Percentiles rank a stretch among this genome's conserved stretches.
Evolutionary conservation across 2,329 filamentous ascomycete genomes (phyloP).

Genomic region (Xylaria sp.): DNA sequence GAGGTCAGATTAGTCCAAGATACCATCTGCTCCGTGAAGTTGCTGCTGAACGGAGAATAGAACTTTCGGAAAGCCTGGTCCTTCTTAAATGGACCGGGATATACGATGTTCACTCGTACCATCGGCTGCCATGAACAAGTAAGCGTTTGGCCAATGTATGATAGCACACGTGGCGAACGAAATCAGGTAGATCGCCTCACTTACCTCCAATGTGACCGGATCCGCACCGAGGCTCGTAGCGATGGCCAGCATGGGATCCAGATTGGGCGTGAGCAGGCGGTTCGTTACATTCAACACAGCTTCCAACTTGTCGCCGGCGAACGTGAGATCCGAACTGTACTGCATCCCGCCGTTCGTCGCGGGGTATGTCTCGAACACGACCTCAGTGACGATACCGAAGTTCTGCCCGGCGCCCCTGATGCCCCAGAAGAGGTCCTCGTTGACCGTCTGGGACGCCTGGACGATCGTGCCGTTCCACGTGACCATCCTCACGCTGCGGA

Average conservation of each 20-base stretch:
- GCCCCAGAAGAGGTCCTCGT: conserved; percentile 9
- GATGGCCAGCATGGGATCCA: background rate
- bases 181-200: too few species aligned
- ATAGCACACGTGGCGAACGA: too few species aligned
- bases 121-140: too few species aligned
- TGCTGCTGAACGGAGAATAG: too few species aligned
- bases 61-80: too few species aligned
- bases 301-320: background rate
- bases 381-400: background rate
- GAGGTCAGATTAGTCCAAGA: too few species aligned
- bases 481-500: background rate
- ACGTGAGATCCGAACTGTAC: background rate
- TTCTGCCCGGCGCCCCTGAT: conserved; percentile 10
- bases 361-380: background rate
- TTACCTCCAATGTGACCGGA: too few species aligned
- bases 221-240: background rate
- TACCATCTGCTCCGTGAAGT: too few species aligned
- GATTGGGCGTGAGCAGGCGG: background rate
- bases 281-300: background rate
- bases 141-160: too few species aligned
- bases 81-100: too few species aligned
- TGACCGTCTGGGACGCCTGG: background rate
- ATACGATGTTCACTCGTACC: too few species aligned
- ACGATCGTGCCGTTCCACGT: background rate
- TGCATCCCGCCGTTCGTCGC: background rate